Conservation (phyloP, 345 rosid genomes). For the Punica granatum region DNA sequence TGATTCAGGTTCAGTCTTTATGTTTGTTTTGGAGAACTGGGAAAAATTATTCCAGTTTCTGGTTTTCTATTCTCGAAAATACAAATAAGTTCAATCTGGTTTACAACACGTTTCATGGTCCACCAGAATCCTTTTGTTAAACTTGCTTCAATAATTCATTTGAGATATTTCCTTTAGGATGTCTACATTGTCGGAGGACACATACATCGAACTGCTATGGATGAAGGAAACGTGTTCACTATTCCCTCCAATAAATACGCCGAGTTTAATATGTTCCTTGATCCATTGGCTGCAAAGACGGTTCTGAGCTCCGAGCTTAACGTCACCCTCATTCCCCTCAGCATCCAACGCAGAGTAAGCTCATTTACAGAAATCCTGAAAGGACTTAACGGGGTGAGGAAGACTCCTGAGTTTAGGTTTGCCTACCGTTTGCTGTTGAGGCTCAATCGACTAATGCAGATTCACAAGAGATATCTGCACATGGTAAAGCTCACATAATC, state of each 20-base stretch:
- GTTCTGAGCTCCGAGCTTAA: constrained; percentile 54
- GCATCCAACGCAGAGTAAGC: constrained; percentile 39
- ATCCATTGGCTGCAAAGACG: constrained; percentile 71
- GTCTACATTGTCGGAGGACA: constrained; percentile 83
- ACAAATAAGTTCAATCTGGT: no score
- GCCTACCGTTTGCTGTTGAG: constrained; percentile 39
- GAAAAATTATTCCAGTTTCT: neutral
- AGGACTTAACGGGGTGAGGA: constrained; percentile 18
- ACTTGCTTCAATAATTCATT: no score
- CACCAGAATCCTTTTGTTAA: no score
- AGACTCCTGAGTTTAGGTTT: constrained; percentile 57
- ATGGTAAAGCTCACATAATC: constrained; percentile 24
- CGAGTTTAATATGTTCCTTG: constrained; percentile 86
- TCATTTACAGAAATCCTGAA: constrained; percentile 32
- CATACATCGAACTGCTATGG: constrained; percentile 23
- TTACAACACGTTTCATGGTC: no score
- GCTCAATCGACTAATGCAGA: constrained; percentile 37
- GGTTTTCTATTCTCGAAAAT: neutral
- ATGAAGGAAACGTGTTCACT: constrained; percentile 51
- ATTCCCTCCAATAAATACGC: constrained; percentile 43
- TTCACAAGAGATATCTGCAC: constrained; percentile 51
- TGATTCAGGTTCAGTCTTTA: constrained; percentile 38
- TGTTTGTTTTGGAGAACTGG: neutral
- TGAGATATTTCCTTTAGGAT: constrained; percentile 33
- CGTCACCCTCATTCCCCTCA: constrained; percentile 68